Evolutionary conservation across 179 eudicot genomes (phyloP).

Genomic region (Carnegiea gigantea): DNA sequence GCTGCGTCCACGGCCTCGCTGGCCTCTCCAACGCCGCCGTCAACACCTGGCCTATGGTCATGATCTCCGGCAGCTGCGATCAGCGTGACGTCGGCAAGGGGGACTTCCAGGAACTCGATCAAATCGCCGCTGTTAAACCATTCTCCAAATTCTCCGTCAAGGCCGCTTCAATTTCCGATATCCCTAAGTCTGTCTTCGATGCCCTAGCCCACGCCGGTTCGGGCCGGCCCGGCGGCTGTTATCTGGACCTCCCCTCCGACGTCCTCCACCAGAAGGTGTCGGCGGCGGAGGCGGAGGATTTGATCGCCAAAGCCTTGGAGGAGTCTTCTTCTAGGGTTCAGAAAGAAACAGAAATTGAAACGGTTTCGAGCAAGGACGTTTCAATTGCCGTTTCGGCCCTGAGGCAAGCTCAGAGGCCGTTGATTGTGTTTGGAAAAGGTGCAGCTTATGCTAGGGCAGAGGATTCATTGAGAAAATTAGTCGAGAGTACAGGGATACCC

Average conservation of each 20-base stretch:
- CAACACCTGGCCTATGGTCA: conserved; percentile 70
- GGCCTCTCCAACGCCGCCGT: conserved; percentile 79
- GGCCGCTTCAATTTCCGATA: conserved; percentile 39
- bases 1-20: conserved; percentile 91
- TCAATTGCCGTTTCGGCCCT: conserved; percentile 54
- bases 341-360: background rate
- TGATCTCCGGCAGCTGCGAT: conserved; percentile 85
- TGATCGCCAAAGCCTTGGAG: conserved; percentile 41
- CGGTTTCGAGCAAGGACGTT: conserved; percentile 26
- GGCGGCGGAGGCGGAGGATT: conserved; percentile 51
- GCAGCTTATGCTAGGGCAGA: conserved; percentile 75
- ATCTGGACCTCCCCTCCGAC: conserved; percentile 72
- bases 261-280: conserved; percentile 70
- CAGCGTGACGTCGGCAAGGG: conserved; percentile 66
- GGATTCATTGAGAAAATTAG: conserved; percentile 44
- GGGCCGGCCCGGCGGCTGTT: conserved; percentile 85
- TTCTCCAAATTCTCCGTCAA: conserved; percentile 64
- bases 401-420: conserved; percentile 63
- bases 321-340: background rate
- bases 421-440: conserved; percentile 89
- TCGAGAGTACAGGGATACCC: conserved; percentile 84
- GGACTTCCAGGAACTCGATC: conserved; percentile 95
- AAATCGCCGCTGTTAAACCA: conserved; percentile 63
- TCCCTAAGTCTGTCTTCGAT: conserved; percentile 50
- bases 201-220: conserved; percentile 37